Evolutionary conservation across 192 early-diverging fungal species (phyloP).

Genomic region (Gryganskiella cystojenkinii): DNA sequence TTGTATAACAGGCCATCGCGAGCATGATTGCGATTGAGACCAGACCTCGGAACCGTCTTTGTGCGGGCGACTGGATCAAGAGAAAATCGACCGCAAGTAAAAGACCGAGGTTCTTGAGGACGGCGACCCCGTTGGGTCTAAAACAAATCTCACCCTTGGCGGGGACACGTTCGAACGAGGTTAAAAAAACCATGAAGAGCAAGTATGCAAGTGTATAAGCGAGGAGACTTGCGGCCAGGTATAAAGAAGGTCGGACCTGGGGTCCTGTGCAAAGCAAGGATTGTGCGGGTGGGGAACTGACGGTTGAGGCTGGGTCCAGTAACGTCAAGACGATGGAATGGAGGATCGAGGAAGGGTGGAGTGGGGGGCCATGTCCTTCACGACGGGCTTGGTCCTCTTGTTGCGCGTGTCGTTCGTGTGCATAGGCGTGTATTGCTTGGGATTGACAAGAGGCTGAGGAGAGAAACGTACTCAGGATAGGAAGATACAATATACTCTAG

Average conservation of each 20-base stretch:
- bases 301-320: slow-evolving; percentile 28
- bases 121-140: slow-evolving; percentile 76
- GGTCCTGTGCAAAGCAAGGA: slow-evolving; percentile 44
- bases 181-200: slow-evolving; percentile 75
- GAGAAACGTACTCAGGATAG: slow-evolving; percentile 51
- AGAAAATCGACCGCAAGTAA: slow-evolving; percentile 75
- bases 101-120: slow-evolving; percentile 78
- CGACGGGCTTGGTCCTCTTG: slow-evolving; percentile 18
- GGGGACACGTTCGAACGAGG: slow-evolving; percentile 77
- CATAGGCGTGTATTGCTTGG: slow-evolving; percentile 44
- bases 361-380: not conserved
- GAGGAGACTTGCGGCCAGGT: slow-evolving; percentile 67
- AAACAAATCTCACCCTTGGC: slow-evolving; percentile 77
- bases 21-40: slow-evolving; percentile 74
- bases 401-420: slow-evolving; percentile 10
- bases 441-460: slow-evolving; percentile 46
- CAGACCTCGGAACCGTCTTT: slow-evolving; percentile 70
- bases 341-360: slow-evolving; percentile 1
- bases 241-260: slow-evolving; percentile 62
- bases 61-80: slow-evolving; percentile 66
- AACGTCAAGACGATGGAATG: slow-evolving; percentile 16
- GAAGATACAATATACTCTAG: slow-evolving; percentile 57
- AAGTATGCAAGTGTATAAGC: slow-evolving; percentile 74
- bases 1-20: slow-evolving; percentile 80
- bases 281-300: not conserved